Percentiles rank a stretch among this genome's conserved stretches.
Evolutionary conservation across 805 yeast genomes (phyloP).

Genomic region (Hemisphaericaspora nanyangensis): DNA sequence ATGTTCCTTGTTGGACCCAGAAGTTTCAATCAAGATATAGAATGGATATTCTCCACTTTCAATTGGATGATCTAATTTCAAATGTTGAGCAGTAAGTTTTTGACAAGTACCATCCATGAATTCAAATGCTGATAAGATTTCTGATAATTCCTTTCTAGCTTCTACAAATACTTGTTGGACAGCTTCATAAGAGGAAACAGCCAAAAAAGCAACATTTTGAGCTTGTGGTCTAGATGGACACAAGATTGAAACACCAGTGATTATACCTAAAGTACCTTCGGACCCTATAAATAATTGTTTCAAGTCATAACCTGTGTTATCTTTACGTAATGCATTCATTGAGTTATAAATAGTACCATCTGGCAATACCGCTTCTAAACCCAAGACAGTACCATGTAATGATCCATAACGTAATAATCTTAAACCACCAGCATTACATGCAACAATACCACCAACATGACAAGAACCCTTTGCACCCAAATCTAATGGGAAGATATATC

Average conservation of each 20-base stretch:
- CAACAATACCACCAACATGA: slow-evolving; percentile 91
- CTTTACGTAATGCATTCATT: slow-evolving; percentile 84
- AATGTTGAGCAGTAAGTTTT: slow-evolving; percentile 56
- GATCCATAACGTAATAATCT: slow-evolving; percentile 86
- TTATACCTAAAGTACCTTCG: slow-evolving; percentile 88
- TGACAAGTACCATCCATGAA: slow-evolving; percentile 82
- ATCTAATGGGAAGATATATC: slow-evolving; percentile 88
- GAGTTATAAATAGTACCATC: slow-evolving; percentile 80
- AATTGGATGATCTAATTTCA: slow-evolving; percentile 68
- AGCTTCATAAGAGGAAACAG: slow-evolving; percentile 74
- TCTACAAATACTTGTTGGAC: slow-evolving; percentile 77
- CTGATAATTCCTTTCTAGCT: slow-evolving; percentile 77
- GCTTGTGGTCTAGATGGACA: slow-evolving; percentile 88
- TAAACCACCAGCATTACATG: slow-evolving; percentile 95
- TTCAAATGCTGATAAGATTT: slow-evolving; percentile 88
- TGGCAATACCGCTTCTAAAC: slow-evolving; percentile 89
- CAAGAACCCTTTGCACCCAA: slow-evolving; percentile 97
- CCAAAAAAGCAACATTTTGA: slow-evolving; percentile 84
- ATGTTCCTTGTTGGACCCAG: slow-evolving; percentile 93
- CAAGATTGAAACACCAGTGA: slow-evolving; percentile 85
- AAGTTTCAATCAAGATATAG: slow-evolving; percentile 87
- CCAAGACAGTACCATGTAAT: slow-evolving; percentile 86
- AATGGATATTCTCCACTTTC: slow-evolving; percentile 77
- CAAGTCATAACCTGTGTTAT: slow-evolving; percentile 91
- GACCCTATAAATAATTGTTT: slow-evolving; percentile 92